phyloP scores from a whole-genome alignment of 2,329 filamentous ascomycete genomes.

The Daldinia eschscholtzii region DNA sequence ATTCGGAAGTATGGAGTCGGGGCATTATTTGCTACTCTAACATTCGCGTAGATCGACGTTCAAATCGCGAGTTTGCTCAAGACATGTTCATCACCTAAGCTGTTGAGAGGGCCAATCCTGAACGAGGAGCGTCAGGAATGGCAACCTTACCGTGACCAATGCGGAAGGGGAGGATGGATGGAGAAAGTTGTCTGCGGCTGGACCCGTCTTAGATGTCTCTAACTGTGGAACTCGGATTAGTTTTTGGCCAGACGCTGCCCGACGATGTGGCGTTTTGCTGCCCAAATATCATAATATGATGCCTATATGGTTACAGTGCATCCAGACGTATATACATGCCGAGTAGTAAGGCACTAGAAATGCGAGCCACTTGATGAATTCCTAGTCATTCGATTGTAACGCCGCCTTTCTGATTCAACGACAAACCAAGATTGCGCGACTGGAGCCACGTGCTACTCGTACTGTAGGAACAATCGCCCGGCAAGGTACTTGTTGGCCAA shows the following conservation, averaged over 20 bases:
- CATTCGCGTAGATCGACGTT: slow-evolving; percentile 29
- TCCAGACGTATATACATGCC: slow-evolving; percentile 30
- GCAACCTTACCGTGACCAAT: slow-evolving; percentile 37
- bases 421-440: slow-evolving; percentile 46
- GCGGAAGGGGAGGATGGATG: slow-evolving; percentile 38
- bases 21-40: slow-evolving; percentile 29
- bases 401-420: slow-evolving; percentile 35
- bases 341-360: slow-evolving; percentile 26
- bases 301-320: slow-evolving; percentile 36
- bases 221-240: slow-evolving; percentile 36
- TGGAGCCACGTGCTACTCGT: slow-evolving; percentile 57
- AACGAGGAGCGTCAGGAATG: slow-evolving; percentile 29
- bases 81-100: slow-evolving; percentile 24
- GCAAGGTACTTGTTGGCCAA: slow-evolving; percentile 27
- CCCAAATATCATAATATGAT: slow-evolving; percentile 39
- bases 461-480: slow-evolving; percentile 41
- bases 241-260: slow-evolving; percentile 38
- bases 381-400: slow-evolving; percentile 35
- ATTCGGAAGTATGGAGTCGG: slow-evolving; percentile 34
- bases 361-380: slow-evolving; percentile 32
- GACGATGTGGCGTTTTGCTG: slow-evolving; percentile 39
- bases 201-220: slow-evolving; percentile 40
- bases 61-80: slow-evolving; percentile 27
- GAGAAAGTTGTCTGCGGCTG: slow-evolving; percentile 43
- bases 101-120: slow-evolving; percentile 34